Evolutionary conservation across 345 rosid genomes (phyloP), one percentile per base, ranked within the genome.

Genomic region (Durio zibethinus): DNA sequence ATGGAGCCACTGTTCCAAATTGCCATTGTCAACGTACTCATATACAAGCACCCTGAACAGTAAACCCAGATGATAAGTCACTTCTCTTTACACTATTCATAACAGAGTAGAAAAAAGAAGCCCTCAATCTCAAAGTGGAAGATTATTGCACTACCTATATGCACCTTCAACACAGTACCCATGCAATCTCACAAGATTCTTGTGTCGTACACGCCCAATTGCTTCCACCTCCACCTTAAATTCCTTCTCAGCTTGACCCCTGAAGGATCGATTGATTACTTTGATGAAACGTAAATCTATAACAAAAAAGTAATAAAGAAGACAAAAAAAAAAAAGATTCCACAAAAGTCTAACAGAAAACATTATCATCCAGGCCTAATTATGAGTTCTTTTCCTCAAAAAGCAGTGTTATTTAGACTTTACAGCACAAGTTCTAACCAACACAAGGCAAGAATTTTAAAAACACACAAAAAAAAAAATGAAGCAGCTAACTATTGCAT

Each of bases 171-270:
- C 98, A 69, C 99, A 95, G 56, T 91, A 95, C 42, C 98, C 99
- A 67, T 89, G 90, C 84, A 93, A 86, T 82, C 96, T 84, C 33
- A 93, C 97, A 38, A 95, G 94, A 84, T 95, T 93, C 88, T 95
- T 95, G 86, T 95, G 99, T 20, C 99, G 78, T 25, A 92, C 99
- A 43, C 99, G 93, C 35, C 99, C 99, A 27, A 95, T 95, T 5
- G 74, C 94, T 77, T 95, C 99, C 72, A 92, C 99, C 84, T 95
- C 99, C 78, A 93, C 98, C 85, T 89, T 95, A 80, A 95, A 95
- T 80, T 95, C 99, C 86, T 87, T 92, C 90, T 95, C 97, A 12
- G 99, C 99, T 84, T 94, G 97, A 81, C 98, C 98, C 89, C 97
- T 94, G 85, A 81, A 72, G 40, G 60, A 69, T 69, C 31, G 71